phyloP scores from a whole-genome alignment of 139 green algal species.

The Spirogloea muscicola region DNA sequence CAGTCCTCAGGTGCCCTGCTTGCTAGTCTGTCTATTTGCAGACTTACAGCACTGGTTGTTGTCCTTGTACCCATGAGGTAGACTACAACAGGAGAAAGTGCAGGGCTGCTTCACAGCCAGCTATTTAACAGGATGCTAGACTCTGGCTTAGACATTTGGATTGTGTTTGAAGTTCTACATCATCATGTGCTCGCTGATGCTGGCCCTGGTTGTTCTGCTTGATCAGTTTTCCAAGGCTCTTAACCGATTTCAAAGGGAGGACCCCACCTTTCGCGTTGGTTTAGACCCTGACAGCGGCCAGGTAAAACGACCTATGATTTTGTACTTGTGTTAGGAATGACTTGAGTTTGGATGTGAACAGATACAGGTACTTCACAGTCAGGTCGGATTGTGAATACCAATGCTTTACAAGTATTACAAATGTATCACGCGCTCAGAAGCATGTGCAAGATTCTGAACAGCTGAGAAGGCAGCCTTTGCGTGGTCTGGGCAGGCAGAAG shows the following conservation, averaged over 20 bases:
- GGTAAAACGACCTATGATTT: constrained; percentile 18
- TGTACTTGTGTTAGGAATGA: neutral
- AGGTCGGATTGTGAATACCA: neutral
- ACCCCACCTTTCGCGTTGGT: constrained; percentile 93
- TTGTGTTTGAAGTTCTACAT: neutral
- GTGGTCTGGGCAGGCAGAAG: too few relatives aligned
- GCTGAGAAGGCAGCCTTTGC: too few relatives aligned
- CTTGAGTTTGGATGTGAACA: neutral
- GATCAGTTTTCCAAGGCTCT: constrained; percentile 59
- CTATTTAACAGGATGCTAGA: neutral
- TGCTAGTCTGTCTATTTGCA: neutral
- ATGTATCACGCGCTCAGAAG: neutral
- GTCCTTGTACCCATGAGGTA: too few relatives aligned
- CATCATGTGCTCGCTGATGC: neutral
- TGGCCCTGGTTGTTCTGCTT: neutral
- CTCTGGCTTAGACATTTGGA: neutral
- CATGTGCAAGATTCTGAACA: neutral
- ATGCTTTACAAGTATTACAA: neutral
- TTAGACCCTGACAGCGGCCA: constrained; percentile 54
- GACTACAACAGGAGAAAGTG: constrained; percentile 45
- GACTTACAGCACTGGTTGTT: neutral
- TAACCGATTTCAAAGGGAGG: constrained; percentile 85
- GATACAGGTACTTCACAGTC: neutral
- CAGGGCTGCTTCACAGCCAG: too few relatives aligned
- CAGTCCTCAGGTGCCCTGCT: neutral